A percentile compares a stretch with the other conserved stretches of the same genome.
Conservation (phyloP, 352 stramenopile species). For the Phytopythium ostracodes region DNA sequence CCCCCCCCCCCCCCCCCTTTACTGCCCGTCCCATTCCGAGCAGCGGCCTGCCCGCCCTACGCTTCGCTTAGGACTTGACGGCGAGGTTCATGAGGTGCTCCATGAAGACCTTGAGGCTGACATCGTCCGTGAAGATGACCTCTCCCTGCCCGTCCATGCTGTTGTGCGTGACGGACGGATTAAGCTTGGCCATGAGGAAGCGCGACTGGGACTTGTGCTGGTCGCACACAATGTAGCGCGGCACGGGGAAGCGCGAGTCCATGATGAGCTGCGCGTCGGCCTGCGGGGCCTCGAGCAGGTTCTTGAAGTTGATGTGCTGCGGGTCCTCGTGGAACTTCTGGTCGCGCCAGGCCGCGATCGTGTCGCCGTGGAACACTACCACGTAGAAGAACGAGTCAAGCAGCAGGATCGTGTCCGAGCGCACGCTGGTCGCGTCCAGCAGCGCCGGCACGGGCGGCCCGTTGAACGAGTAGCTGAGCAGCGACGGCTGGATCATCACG, state of each 20-base stretch:
- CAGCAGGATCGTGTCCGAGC: conserved; percentile 98
- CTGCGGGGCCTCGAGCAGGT: conserved; percentile 97
- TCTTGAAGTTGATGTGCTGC: conserved; percentile 97
- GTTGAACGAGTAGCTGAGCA: conserved; percentile 98
- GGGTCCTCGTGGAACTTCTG: conserved; percentile 94
- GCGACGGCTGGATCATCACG: conserved; percentile 99
- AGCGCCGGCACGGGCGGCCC: conserved; percentile 88
- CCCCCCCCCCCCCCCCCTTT: too few species aligned
- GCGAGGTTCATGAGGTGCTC: conserved; percentile 95
- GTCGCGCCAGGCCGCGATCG: conserved; percentile 98
- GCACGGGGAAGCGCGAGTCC: conserved; percentile 98
- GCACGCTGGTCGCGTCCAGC: conserved; percentile 89
- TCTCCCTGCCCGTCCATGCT: conserved; percentile 92
- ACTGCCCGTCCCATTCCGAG: too few species aligned
- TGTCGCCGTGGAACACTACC: conserved; percentile 99
- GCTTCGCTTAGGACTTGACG: conserved; percentile 65
- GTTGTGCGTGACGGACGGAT: conserved; percentile 97
- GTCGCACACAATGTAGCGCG: conserved; percentile 99
- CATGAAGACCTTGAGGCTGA: conserved; percentile 99
- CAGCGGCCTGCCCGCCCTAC: background rate
- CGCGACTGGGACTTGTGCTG: conserved; percentile 99
- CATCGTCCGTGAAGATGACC: conserved; percentile 99
- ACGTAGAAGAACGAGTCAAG: conserved; percentile 99
- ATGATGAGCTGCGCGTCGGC: conserved; percentile 99
- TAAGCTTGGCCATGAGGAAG: conserved; percentile 99